Percentiles rank a stretch among this genome's conserved stretches.
These are phyloP conservation scores for Thraustochytrium striatum DNA, from an alignment of 352 stramenopile genomes.

Conservation along the genomic window DNA sequence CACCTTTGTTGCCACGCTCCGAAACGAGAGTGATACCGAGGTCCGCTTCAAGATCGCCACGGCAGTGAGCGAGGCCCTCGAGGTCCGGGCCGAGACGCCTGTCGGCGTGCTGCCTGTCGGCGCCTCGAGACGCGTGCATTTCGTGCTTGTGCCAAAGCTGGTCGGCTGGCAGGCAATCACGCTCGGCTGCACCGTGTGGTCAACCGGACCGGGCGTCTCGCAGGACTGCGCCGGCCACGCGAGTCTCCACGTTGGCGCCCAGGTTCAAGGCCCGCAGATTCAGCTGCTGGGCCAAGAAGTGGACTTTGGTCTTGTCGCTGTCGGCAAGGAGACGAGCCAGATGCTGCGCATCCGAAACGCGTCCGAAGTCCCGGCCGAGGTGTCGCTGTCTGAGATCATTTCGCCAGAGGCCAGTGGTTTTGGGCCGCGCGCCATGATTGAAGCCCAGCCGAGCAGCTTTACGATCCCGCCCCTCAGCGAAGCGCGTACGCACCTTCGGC, in stretches of 20 bases:
- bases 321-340: background rate
- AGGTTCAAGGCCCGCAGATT: background rate
- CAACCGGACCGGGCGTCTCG: too few relatives aligned
- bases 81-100: too few relatives aligned
- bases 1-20: background rate
- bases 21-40: background rate
- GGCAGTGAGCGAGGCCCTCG: too few relatives aligned
- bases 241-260: background rate
- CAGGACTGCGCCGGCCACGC: too few relatives aligned
- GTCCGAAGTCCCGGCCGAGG: background rate
- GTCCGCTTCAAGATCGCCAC: background rate
- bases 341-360: background rate
- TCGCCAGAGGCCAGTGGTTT: background rate
- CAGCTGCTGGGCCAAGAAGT: background rate
- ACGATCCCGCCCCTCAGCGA: too few relatives aligned
- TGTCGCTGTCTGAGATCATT: background rate
- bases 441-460: too few relatives aligned
- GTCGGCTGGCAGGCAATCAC: too few relatives aligned
- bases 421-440: too few relatives aligned
- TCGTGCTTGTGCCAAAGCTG: too few relatives aligned
- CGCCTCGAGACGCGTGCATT: too few relatives aligned
- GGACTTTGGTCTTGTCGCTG: constrained; percentile 11
- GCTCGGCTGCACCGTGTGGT: too few relatives aligned
- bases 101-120: too few relatives aligned
- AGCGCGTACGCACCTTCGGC: background rate